Evolutionary conservation across 2,329 filamentous ascomycete species (phyloP).

Genomic region (Aureobasidium subglaciale): DNA sequence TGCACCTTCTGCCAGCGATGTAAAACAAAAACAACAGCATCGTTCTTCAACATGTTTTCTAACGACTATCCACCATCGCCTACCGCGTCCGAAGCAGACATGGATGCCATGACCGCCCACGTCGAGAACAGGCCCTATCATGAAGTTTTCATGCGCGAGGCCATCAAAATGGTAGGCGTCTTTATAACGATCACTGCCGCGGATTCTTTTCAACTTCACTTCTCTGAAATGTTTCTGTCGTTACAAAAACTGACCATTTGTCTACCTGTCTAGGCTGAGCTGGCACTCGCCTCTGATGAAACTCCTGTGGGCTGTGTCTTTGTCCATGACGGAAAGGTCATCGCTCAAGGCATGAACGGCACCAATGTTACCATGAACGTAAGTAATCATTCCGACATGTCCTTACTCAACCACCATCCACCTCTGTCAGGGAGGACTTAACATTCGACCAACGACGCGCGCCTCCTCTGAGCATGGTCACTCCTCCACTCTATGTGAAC

Average conservation of each 20-base stretch:
- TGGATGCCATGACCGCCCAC: slow-evolving; percentile 16
- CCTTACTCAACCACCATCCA: not conserved
- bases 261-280: slow-evolving; percentile 57
- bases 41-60: slow-evolving; percentile 1
- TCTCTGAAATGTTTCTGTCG: too few species aligned
- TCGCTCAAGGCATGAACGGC: slow-evolving; percentile 91
- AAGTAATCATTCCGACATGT: slow-evolving; percentile 20
- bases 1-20: not conserved
- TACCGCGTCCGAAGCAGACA: not conserved
- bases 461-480: not conserved
- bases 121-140: slow-evolving; percentile 40
- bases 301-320: slow-evolving; percentile 96
- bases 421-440: too few species aligned
- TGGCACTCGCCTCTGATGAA: slow-evolving; percentile 78
- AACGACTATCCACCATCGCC: not conserved
- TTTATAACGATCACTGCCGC: too few species aligned
- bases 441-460: not conserved
- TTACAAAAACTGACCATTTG: slow-evolving; percentile 16
- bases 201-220: too few species aligned
- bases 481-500: not conserved
- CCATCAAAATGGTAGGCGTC: slow-evolving; percentile 67
- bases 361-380: slow-evolving; percentile 78
- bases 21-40: not conserved
- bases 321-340: slow-evolving; percentile 69
- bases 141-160: slow-evolving; percentile 71